Conservation (phyloP, 495 filamentous ascomycete genomes). For the Margaritispora aquatica region DNA sequence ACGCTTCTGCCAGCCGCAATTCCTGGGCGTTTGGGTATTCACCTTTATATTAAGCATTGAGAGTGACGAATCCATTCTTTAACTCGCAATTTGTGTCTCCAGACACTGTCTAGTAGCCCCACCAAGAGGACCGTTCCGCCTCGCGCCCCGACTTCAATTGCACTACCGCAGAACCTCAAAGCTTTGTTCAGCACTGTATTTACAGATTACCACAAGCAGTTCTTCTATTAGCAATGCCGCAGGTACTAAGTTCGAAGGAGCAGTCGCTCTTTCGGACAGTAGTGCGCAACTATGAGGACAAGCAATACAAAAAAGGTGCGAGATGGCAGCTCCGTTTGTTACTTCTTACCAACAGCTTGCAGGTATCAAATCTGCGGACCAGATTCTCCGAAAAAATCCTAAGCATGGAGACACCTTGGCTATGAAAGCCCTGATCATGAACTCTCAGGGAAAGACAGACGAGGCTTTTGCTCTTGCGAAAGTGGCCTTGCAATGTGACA, state of each 20-base stretch:
- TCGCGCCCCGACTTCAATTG: background rate
- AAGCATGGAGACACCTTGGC: constrained; percentile 97
- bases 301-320: constrained; percentile 93
- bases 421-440: constrained; percentile 98
- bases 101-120: background rate
- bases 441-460: constrained; percentile 78
- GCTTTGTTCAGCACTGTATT: background rate
- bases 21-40: too few relatives aligned
- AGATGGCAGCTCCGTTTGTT: constrained; percentile 1
- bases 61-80: background rate
- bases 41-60: background rate
- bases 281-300: constrained; percentile 91
- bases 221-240: constrained; percentile 49
- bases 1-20: background rate
- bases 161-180: background rate
- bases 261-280: constrained; percentile 87
- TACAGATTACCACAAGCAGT: background rate
- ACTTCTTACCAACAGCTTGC: constrained; percentile 6
- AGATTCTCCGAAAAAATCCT: constrained; percentile 87
- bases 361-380: constrained; percentile 89
- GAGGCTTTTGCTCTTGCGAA: constrained; percentile 93
- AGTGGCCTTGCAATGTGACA: constrained; percentile 82
- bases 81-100: too few relatives aligned
- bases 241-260: constrained; percentile 85
- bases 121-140: too few relatives aligned